Evolutionary conservation across 805 yeast genomes (phyloP).

Genomic region (Pichia scutulata): DNA sequence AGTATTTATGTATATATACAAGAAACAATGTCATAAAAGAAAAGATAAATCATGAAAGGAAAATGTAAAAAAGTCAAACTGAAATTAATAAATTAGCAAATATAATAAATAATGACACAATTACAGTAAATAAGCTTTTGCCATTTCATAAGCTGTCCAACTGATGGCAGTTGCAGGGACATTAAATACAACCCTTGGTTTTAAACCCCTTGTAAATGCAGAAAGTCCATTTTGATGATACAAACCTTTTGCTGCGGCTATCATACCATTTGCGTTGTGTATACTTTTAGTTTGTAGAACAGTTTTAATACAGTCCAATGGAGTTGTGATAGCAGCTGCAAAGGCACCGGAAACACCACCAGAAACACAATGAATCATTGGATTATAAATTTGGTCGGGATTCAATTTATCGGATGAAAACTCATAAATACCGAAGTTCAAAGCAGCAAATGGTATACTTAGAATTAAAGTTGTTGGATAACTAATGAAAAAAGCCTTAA

Average conservation of each 20-base stretch:
- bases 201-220: constrained; percentile 78
- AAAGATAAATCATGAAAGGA: background rate
- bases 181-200: constrained; percentile 86
- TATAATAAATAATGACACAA: background rate
- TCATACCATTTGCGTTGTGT: constrained; percentile 54
- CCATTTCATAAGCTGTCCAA: constrained; percentile 98
- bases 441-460: constrained; percentile 91
- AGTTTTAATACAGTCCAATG: constrained; percentile 90
- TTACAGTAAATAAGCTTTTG: constrained; percentile 56
- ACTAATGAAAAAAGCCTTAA: constrained; percentile 79
- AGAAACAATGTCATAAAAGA: background rate
- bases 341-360: constrained; percentile 94
- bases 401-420: constrained; percentile 69
- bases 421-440: constrained; percentile 90
- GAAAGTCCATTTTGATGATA: constrained; percentile 48
- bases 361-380: constrained; percentile 81
- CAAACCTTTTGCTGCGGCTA: constrained; percentile 63
- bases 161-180: constrained; percentile 95
- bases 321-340: constrained; percentile 93
- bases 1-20: background rate
- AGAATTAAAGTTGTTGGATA: constrained; percentile 91
- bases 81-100: background rate
- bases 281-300: constrained; percentile 76
- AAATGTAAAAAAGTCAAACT: background rate
- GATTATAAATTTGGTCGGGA: constrained; percentile 74